Conservation (phyloP, 768 basidiomycete species). For the Suillus alpinus region DNA sequence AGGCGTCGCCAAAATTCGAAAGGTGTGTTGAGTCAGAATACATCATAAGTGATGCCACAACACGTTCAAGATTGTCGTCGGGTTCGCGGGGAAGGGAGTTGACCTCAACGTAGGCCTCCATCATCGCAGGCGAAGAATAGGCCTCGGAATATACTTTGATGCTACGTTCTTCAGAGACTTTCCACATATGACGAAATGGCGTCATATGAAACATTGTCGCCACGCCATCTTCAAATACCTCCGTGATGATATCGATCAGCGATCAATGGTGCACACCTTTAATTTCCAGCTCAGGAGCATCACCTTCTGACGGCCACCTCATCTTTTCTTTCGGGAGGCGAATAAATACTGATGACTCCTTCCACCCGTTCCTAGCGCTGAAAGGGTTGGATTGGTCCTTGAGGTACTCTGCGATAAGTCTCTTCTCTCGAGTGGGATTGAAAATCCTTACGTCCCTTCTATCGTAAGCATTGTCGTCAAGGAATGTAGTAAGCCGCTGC, state of each 20-base stretch:
- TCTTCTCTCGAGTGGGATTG: constrained; percentile 1
- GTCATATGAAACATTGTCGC: constrained; percentile 19
- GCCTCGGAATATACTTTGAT: neutral
- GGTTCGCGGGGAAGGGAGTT: constrained; percentile 10
- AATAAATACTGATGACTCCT: neutral
- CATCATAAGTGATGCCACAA: constrained; percentile 17
- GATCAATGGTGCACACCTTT: constrained; percentile 1
- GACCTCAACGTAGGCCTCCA: constrained; percentile 4
- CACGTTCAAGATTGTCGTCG: constrained; percentile 10
- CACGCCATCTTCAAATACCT: neutral
- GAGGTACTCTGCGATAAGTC: neutral
- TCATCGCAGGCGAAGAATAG: neutral
- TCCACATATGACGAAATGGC: constrained; percentile 24
- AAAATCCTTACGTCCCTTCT: constrained; percentile 18
- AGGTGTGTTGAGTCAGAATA: constrained; percentile 26
- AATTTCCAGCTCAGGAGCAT: constrained; percentile 2
- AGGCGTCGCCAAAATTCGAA: constrained; percentile 11
- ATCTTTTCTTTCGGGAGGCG: constrained; percentile 6
- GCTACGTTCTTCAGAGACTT: neutral
- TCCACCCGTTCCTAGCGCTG: constrained; percentile 3
- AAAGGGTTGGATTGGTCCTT: constrained; percentile 2
- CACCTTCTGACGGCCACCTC: neutral
- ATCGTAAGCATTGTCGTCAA: constrained; percentile 21
- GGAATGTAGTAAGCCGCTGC: constrained; percentile 24
- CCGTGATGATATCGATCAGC: constrained; percentile 1